Percentiles rank a stretch among this genome's conserved stretches.
These are phyloP conservation scores for Nakazawaea molendinolei DNA, from an alignment of 805 yeast genomes.

Conservation along the genomic window DNA sequence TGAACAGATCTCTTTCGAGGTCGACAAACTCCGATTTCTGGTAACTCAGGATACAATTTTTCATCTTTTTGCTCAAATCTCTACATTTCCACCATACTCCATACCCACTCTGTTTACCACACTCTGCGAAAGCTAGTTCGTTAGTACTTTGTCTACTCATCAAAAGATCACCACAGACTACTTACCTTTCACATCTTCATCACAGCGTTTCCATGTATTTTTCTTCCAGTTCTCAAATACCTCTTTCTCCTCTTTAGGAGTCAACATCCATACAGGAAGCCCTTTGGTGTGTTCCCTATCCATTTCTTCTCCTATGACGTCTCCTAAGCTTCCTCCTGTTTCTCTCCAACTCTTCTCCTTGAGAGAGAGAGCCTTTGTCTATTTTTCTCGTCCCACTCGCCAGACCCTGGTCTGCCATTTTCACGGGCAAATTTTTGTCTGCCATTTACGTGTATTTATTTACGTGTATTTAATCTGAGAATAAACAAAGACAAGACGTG, in stretches of 20 bases:
- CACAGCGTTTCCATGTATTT: slow-evolving; percentile 60
- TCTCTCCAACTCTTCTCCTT: no score
- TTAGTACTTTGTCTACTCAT: neutral
- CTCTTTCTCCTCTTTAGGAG: slow-evolving; percentile 71
- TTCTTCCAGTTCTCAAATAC: slow-evolving; percentile 66
- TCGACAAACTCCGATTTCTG: slow-evolving; percentile 64
- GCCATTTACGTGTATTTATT: neutral
- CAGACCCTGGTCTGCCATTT: no score
- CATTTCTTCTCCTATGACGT: slow-evolving; percentile 14
- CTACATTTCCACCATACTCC: slow-evolving; percentile 65
- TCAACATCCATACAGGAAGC: slow-evolving; percentile 69
- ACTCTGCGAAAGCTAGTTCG: slow-evolving; percentile 45
- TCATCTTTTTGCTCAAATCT: slow-evolving; percentile 48
- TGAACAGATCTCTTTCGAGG: slow-evolving; percentile 57
- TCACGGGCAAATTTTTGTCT: no score
- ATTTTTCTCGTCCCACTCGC: no score
- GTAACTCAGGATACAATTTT: slow-evolving; percentile 53
- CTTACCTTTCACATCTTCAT: slow-evolving; percentile 55
- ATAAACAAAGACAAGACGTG: neutral
- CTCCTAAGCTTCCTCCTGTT: no score
- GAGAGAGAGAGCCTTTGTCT: no score
- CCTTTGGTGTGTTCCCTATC: slow-evolving; percentile 25
- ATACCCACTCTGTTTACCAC: slow-evolving; percentile 57
- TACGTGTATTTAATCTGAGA: neutral
- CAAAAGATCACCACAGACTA: neutral